Evolutionary conservation across 2,329 filamentous ascomycete species (phyloP).

Genomic region (Chaetomium globosum): DNA sequence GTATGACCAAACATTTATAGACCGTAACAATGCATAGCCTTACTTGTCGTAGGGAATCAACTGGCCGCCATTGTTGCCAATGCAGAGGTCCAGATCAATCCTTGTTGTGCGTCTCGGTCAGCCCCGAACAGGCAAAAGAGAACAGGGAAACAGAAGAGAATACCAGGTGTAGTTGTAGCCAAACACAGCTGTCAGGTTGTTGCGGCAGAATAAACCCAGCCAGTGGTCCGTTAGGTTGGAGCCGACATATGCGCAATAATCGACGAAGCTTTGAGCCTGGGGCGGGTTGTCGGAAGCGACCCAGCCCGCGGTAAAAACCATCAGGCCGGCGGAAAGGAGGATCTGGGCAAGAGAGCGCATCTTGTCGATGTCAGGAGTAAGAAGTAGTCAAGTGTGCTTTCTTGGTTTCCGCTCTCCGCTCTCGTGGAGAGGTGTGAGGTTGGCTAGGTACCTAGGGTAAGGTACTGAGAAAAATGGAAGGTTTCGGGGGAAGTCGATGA

Average conservation of each 20-base stretch:
- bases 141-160: neutral
- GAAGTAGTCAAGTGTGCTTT: neutral
- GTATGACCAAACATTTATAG: neutral
- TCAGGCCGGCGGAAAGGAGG: slow-evolving; percentile 11
- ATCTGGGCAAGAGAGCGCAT: slow-evolving; percentile 17
- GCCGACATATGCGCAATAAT: slow-evolving; percentile 45
- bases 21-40: neutral
- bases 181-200: slow-evolving; percentile 41
- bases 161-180: slow-evolving; percentile 49
- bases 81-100: slow-evolving; percentile 44
- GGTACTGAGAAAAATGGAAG: neutral
- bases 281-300: slow-evolving; percentile 2
- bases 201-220: slow-evolving; percentile 48
- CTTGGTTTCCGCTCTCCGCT: neutral
- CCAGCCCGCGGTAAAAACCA: slow-evolving; percentile 5
- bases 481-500: neutral
- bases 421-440: neutral
- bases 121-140: neutral
- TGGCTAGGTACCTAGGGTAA: neutral
- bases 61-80: slow-evolving; percentile 37
- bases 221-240: slow-evolving; percentile 40
- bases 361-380: neutral
- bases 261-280: slow-evolving; percentile 37
- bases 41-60: slow-evolving; percentile 35
- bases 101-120: slow-evolving; percentile 36